Percentiles rank a stretch among this genome's conserved stretches.
phyloP scores from a whole-genome alignment of 108 stramenopile species.

The Nitzschia putrida region DNA sequence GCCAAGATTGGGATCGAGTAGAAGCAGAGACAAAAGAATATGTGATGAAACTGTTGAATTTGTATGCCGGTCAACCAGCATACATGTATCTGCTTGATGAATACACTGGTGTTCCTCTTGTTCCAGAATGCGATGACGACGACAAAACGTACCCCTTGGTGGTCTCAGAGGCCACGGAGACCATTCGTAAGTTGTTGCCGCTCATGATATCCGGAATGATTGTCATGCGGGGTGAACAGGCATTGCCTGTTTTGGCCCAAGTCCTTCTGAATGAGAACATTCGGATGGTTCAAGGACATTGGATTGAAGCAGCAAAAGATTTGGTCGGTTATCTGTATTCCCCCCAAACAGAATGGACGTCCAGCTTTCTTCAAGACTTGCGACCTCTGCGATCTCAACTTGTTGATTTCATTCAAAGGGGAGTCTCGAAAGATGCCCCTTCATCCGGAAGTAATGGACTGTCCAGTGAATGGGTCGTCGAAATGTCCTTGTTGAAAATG shows the following conservation, averaged over 20 bases:
- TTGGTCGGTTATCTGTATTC: constrained; percentile 23
- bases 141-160: constrained; percentile 38
- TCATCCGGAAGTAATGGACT: constrained; percentile 4
- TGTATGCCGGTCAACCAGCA: constrained; percentile 34
- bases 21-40: constrained; percentile 14
- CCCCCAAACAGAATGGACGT: constrained; percentile 21
- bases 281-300: constrained; percentile 23
- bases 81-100: constrained; percentile 64
- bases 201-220: constrained; percentile 62
- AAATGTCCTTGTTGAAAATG: constrained; percentile 49
- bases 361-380: constrained; percentile 12
- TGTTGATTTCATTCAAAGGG: constrained; percentile 19
- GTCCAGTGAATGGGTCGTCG: constrained; percentile 48
- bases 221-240: constrained; percentile 54
- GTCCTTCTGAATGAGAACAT: constrained; percentile 36
- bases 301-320: constrained; percentile 45
- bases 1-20: constrained; percentile 24
- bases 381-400: constrained; percentile 18
- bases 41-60: constrained; percentile 22
- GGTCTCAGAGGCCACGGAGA: constrained; percentile 31
- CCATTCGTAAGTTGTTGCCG: constrained; percentile 43
- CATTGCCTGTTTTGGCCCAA: constrained; percentile 31
- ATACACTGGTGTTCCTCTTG: constrained; percentile 44
- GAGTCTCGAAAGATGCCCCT: constrained; percentile 7
- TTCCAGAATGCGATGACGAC: constrained; percentile 3